Percentiles rank a stretch among this genome's conserved stretches.
Conservation (phyloP, 139 green algal species). For the Desmodesmus armatus region DNA sequence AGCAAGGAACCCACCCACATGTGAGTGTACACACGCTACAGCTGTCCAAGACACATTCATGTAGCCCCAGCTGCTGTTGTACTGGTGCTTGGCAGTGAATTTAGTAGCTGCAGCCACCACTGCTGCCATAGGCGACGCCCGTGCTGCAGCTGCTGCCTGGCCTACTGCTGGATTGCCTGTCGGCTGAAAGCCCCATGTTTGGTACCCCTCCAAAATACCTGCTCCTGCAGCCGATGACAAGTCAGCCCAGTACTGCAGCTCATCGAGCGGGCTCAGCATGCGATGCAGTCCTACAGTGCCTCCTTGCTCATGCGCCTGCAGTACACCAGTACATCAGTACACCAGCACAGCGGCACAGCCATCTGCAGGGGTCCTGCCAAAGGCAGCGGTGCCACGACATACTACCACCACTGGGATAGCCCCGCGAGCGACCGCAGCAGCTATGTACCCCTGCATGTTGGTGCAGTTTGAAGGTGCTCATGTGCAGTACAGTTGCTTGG, state of each 20-base stretch:
- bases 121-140: too few species aligned
- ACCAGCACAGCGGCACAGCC: background rate
- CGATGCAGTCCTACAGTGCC: conserved; percentile 55
- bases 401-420: background rate
- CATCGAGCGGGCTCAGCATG: conserved; percentile 67
- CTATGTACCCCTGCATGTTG: background rate
- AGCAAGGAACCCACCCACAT: too few species aligned
- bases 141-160: too few species aligned
- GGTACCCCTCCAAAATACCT: background rate
- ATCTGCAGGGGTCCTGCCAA: too few species aligned
- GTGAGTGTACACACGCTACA: too few species aligned
- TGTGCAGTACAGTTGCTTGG: background rate
- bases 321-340: too few species aligned
- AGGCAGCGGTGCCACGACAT: background rate
- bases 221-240: background rate
- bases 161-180: too few species aligned
- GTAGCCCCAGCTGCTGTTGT: too few species aligned
- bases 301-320: conserved; percentile 51
- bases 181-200: conserved; percentile 27
- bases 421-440: background rate
- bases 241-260: conserved; percentile 68
- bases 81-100: too few species aligned
- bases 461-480: background rate
- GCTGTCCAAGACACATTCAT: too few species aligned
- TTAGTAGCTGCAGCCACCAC: too few species aligned